A percentile compares a stretch with the other conserved stretches of the same genome.
These are phyloP conservation scores for Microcyclospora pomicola DNA, from an alignment of 2,329 filamentous ascomycete species.

Conservation along the genomic window DNA sequence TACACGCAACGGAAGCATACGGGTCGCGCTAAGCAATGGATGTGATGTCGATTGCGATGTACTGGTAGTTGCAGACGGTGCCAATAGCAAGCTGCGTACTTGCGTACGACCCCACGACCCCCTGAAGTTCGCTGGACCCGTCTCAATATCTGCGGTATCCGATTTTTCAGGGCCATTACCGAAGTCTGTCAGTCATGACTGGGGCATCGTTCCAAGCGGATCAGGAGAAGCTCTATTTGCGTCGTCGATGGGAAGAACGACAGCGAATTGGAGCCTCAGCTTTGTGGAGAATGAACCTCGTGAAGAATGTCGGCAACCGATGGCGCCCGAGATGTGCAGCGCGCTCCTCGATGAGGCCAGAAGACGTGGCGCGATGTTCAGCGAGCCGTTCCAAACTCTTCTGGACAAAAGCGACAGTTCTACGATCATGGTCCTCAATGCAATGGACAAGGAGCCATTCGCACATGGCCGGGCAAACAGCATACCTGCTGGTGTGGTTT, in stretches of 20 bases:
- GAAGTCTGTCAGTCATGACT: slow-evolving; percentile 4
- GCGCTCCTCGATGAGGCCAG: slow-evolving; percentile 21
- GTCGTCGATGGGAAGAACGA: slow-evolving; percentile 26
- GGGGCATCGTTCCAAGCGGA: slow-evolving; percentile 10
- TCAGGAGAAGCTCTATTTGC: slow-evolving; percentile 31
- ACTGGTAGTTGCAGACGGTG: slow-evolving; percentile 8
- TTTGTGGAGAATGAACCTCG: slow-evolving; percentile 10
- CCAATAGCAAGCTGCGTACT: slow-evolving; percentile 7
- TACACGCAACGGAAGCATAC: slow-evolving; percentile 1
- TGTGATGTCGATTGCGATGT: slow-evolving; percentile 5
- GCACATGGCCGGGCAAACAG: no score
- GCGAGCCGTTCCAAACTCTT: slow-evolving; percentile 29
- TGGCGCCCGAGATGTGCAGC: slow-evolving; percentile 7
- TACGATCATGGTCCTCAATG: slow-evolving; percentile 28
- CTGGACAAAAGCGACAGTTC: slow-evolving; percentile 27
- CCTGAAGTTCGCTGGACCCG: slow-evolving; percentile 5
- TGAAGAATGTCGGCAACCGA: slow-evolving; percentile 4
- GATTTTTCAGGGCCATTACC: slow-evolving; percentile 3
- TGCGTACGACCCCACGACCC: slow-evolving; percentile 1
- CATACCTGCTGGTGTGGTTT: no score
- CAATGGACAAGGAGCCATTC: slow-evolving; percentile 31
- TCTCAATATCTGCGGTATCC: slow-evolving; percentile 3
- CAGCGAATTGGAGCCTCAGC: slow-evolving; percentile 35
- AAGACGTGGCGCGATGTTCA: slow-evolving; percentile 24
- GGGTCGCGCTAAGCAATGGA: slow-evolving; percentile 1